Conservation (phyloP, 495 filamentous ascomycete species). For the Cladorrhinum samala region DNA sequence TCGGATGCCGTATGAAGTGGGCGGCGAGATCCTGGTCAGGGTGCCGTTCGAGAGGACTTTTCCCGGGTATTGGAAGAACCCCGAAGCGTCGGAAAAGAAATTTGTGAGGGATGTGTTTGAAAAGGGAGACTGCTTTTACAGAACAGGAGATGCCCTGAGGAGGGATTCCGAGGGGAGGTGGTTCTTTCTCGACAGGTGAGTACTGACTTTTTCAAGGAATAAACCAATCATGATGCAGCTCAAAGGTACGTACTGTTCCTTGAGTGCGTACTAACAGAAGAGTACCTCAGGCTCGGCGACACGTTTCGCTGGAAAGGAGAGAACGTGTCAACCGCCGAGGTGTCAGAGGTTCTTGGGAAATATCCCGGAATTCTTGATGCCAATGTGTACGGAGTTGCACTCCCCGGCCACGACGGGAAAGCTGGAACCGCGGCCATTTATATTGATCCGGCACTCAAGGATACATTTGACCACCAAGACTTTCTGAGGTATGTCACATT, state of each 20-base stretch:
- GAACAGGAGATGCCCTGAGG: conserved; percentile 66
- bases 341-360: conserved; percentile 58
- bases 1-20: conserved; percentile 56
- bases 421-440: conserved; percentile 62
- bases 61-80: conserved; percentile 64
- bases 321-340: conserved; percentile 76
- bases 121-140: conserved; percentile 70
- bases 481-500: conserved; percentile 40
- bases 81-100: conserved; percentile 61
- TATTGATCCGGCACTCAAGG: conserved; percentile 35
- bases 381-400: conserved; percentile 69
- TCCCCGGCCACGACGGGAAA: conserved; percentile 66
- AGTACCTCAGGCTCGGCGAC: conserved; percentile 58
- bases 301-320: conserved; percentile 82
- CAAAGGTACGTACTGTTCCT: no score
- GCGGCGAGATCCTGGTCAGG: conserved; percentile 71
- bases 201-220: no score
- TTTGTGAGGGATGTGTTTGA: conserved; percentile 63
- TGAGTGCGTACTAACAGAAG: neutral
- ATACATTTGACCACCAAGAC: conserved; percentile 47
- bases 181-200: conserved; percentile 65
- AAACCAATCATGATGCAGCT: no score
- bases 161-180: conserved; percentile 62
- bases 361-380: conserved; percentile 65
- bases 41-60: conserved; percentile 53